A percentile compares a stretch with the other conserved stretches of the same genome.
Conservation (phyloP, 345 rosid species). For the Anastatica hierochuntica region DNA sequence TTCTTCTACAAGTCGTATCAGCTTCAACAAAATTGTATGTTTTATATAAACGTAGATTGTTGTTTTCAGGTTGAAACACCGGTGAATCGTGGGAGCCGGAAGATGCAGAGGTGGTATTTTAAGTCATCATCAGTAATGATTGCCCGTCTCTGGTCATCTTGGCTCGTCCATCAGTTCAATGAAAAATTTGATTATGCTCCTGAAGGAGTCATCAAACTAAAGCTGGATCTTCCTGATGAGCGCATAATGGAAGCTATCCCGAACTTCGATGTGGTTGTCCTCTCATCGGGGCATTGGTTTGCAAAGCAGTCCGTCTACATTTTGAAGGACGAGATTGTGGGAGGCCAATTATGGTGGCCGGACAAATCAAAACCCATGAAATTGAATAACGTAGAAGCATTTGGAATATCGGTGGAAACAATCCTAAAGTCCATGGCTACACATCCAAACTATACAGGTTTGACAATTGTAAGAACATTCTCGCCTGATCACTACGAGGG, state of each 20-base stretch:
- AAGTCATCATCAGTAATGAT: slow-evolving; percentile 61
- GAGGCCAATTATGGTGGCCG: slow-evolving; percentile 97
- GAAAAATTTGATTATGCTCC: slow-evolving; percentile 63
- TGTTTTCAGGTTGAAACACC: slow-evolving; percentile 80
- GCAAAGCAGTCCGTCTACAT: slow-evolving; percentile 88
- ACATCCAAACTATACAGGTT: slow-evolving; percentile 73
- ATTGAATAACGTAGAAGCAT: slow-evolving; percentile 77
- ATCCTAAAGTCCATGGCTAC: slow-evolving; percentile 49
- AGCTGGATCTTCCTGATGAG: slow-evolving; percentile 76
- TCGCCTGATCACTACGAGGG: slow-evolving; percentile 99
- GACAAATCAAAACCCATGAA: slow-evolving; percentile 57
- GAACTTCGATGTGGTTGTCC: slow-evolving; percentile 60
- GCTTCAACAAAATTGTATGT: not conserved
- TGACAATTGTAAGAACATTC: slow-evolving; percentile 67
- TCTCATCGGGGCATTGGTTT: slow-evolving; percentile 98
- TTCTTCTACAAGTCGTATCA: not conserved
- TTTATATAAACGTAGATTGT: not conserved
- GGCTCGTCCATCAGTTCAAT: slow-evolving; percentile 76
- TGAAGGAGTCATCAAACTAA: slow-evolving; percentile 66
- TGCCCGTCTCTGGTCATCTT: slow-evolving; percentile 90
- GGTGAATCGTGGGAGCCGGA: slow-evolving; percentile 70
- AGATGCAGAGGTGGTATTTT: slow-evolving; percentile 82
- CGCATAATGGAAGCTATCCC: slow-evolving; percentile 61
- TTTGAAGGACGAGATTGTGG: slow-evolving; percentile 70
- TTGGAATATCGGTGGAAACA: slow-evolving; percentile 80